These are phyloP conservation scores for Dactylellina drechsleri DNA, from an alignment of 2,329 filamentous ascomycete genomes.

Conservation along the genomic window DNA sequence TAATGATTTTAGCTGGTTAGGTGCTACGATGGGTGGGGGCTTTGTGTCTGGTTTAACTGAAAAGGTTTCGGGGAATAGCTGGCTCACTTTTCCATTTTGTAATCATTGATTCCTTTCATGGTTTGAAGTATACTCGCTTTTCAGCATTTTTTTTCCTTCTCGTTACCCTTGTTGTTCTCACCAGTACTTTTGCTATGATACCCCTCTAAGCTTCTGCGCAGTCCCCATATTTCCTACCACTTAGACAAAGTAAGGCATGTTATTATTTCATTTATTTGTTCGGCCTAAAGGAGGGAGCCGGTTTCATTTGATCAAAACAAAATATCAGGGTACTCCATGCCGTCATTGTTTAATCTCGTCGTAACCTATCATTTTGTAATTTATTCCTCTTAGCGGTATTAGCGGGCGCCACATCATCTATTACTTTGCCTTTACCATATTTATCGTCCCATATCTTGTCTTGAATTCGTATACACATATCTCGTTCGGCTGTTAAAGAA, in stretches of 20 bases:
- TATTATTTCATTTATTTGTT: neutral
- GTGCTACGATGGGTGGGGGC: slow-evolving; percentile 9
- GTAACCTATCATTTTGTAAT: slow-evolving; percentile 3
- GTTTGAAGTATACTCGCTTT: slow-evolving; percentile 21
- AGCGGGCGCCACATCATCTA: slow-evolving; percentile 1
- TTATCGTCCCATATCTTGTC: neutral
- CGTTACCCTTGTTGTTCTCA: slow-evolving; percentile 25
- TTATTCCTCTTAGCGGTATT: slow-evolving; percentile 21
- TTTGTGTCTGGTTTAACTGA: slow-evolving; percentile 29
- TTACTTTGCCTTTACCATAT: neutral
- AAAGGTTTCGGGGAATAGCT: slow-evolving; percentile 16
- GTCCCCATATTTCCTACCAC: slow-evolving; percentile 8
- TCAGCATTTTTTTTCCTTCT: slow-evolving; percentile 20
- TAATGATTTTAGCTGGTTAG: slow-evolving; percentile 19
- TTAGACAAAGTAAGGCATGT: slow-evolving; percentile 4
- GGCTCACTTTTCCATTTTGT: slow-evolving; percentile 17
- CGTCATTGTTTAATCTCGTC: slow-evolving; percentile 1
- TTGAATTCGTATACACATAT: too few species aligned
- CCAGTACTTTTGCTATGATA: slow-evolving; percentile 30
- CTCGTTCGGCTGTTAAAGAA: too few species aligned
- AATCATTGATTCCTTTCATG: neutral
- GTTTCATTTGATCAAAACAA: neutral
- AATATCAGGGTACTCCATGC: slow-evolving; percentile 1
- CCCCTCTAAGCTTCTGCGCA: slow-evolving; percentile 23
- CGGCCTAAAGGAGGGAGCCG: neutral